These are phyloP conservation scores for Fistulinella prunicolor DNA, from an alignment of 768 basidiomycete genomes.

Conservation along the genomic window DNA sequence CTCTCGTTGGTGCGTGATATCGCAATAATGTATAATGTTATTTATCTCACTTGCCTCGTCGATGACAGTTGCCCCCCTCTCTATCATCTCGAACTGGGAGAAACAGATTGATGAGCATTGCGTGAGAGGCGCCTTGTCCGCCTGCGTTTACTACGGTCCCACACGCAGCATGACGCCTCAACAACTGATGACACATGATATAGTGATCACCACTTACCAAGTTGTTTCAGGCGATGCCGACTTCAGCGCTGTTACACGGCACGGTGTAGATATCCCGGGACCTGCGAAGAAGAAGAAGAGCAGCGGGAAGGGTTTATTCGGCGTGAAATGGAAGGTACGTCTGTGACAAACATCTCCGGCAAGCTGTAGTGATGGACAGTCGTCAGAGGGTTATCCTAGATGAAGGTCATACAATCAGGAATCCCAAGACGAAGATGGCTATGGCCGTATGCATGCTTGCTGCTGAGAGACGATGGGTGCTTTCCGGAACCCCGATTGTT, in stretches of 20 bases:
- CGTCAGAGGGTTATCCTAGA: conserved; percentile 74
- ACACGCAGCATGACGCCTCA: conserved; percentile 56
- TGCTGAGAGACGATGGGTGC: conserved; percentile 75
- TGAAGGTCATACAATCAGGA: conserved; percentile 87
- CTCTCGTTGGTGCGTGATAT: conserved; percentile 65
- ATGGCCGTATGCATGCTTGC: conserved; percentile 58
- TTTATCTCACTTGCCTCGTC: conserved; percentile 3
- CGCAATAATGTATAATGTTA: background rate
- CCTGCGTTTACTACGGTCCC: conserved; percentile 69
- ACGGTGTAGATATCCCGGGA: conserved; percentile 18
- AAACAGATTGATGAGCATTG: conserved; percentile 80
- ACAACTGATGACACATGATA: conserved; percentile 64
- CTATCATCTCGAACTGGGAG: conserved; percentile 86
- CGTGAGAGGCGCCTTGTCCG: conserved; percentile 45
- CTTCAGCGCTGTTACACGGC: conserved; percentile 6
- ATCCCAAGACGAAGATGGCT: conserved; percentile 83
- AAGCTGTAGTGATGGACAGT: background rate
- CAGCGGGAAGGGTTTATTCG: conserved; percentile 55
- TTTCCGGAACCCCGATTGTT: conserved; percentile 89
- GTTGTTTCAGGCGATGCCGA: conserved; percentile 58
- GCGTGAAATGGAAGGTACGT: conserved; percentile 76
- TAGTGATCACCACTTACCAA: conserved; percentile 85
- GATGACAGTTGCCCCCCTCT: conserved; percentile 69
- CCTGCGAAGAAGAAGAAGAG: conserved; percentile 57
- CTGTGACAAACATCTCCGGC: background rate